phyloP scores from a whole-genome alignment of 2,329 filamentous ascomycete species.

The Ophiostoma fasciatum region DNA sequence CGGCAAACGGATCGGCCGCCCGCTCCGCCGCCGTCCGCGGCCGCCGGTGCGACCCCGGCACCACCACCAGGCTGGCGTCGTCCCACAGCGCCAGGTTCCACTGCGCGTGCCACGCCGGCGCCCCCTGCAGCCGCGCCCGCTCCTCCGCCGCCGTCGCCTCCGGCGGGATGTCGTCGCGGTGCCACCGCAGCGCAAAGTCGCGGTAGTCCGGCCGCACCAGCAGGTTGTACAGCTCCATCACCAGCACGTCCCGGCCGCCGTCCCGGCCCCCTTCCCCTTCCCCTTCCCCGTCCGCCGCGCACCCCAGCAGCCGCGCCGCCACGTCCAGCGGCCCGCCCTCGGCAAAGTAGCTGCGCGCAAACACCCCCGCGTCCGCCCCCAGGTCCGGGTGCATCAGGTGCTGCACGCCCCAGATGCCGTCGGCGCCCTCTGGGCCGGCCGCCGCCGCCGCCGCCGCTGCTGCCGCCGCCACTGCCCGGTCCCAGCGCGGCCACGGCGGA shows the following conservation, averaged over 20 bases:
- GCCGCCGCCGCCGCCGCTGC: slow-evolving; percentile 18
- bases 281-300: slow-evolving; percentile 17
- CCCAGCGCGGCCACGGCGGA: slow-evolving; percentile 58
- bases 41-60: slow-evolving; percentile 62
- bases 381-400: slow-evolving; percentile 65
- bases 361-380: slow-evolving; percentile 38
- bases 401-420: slow-evolving; percentile 80
- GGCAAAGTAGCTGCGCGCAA: slow-evolving; percentile 59
- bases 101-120: slow-evolving; percentile 59
- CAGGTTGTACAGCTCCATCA: slow-evolving; percentile 82
- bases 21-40: slow-evolving; percentile 58
- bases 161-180: slow-evolving; percentile 68
- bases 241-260: slow-evolving; percentile 46
- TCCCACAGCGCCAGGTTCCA: slow-evolving; percentile 75
- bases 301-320: slow-evolving; percentile 46
- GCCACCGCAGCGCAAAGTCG: slow-evolving; percentile 68
- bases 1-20: slow-evolving; percentile 48
- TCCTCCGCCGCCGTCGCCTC: slow-evolving; percentile 54
- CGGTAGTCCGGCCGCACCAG: slow-evolving; percentile 52
- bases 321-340: slow-evolving; percentile 43
- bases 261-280: too few relatives aligned
- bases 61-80: slow-evolving; percentile 58
- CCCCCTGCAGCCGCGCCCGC: slow-evolving; percentile 39
- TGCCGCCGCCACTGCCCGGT: slow-evolving; percentile 28
- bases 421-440: neutral